Base-by-base conservation (phyloP, 2,329 filamentous ascomycete species). In the Aspergillus hortae region DNA sequence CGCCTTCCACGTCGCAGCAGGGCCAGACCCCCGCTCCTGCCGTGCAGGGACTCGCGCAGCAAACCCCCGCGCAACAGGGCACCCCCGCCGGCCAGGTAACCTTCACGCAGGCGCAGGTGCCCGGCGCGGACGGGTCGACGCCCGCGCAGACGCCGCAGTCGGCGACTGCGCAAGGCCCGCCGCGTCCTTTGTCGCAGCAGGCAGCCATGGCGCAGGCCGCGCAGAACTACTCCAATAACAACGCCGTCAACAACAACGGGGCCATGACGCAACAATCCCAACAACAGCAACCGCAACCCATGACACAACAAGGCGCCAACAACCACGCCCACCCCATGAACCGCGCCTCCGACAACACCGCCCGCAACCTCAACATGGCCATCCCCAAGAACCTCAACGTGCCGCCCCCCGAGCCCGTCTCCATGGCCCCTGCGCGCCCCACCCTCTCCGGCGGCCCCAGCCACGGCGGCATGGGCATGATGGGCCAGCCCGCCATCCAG, bases 401-500 rank as follows among this genome's bases (percentile, higher is more conserved):
- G 6, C 80, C 84, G 48, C 79, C 86, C 41, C 89, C 90, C 4
- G 81, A 85, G 55, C 86, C 91, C 2, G 91, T 96, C 19, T 71
- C 80, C 10, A 86, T 92, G 85, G 83, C 73, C 58, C 83, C 75
- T 67, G 82, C 74, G 10, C 86, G 94, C 6, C 94, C 94, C n/a
- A 95, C 92, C 0, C 82, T 94, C 65, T 86, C 85, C 15, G 88
- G 88, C 46, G 91, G 91, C 19, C 80, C 84, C 15, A 86, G 84
- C 48, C 89, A 88, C 56, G 85, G 85, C 6, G 81, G 88, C 1
- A 88, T 88, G 48, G 91, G 91, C 48, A 86, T 94, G 46, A 89
- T 96, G 81, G 86, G 87, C 47, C 91, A 96, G 65, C 92, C 94
- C 0, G 89, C 90, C 2, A 82, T 97, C 55, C 78, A 86, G 50